Evolutionary conservation across 1,284 basidiomycete species (phyloP).

Genomic region (Violaceomyces palustris): DNA sequence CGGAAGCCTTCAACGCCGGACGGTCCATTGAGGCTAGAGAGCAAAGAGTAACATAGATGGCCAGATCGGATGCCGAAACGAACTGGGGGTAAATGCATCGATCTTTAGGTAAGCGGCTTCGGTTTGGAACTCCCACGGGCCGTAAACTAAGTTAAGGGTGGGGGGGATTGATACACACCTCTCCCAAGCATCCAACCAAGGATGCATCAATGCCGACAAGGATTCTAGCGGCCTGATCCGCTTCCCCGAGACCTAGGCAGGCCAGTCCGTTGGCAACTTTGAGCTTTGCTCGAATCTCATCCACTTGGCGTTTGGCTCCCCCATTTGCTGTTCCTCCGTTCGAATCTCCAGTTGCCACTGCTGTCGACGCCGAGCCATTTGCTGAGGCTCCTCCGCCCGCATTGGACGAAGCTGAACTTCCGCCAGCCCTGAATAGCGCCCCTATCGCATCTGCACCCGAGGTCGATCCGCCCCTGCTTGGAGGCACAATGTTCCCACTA

Average conservation of each 20-base stretch:
- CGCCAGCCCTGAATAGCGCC: constrained; percentile 48
- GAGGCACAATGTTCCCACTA: constrained; percentile 14
- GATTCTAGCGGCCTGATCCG: constrained; percentile 67
- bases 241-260: constrained; percentile 65
- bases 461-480: constrained; percentile 23
- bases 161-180: constrained; percentile 62
- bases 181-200: no score
- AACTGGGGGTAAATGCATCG: no score
- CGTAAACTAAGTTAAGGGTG: constrained; percentile 67
- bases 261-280: constrained; percentile 71
- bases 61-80: constrained; percentile 70
- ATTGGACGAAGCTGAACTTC: constrained; percentile 9
- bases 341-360: neutral
- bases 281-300: constrained; percentile 65
- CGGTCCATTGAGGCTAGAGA: constrained; percentile 71
- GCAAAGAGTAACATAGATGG: constrained; percentile 74
- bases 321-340: constrained; percentile 8
- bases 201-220: constrained; percentile 71
- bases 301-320: constrained; percentile 17
- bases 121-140: no score
- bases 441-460: constrained; percentile 44
- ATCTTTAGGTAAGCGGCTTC: no score
- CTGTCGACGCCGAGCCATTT: constrained; percentile 1
- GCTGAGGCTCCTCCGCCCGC: neutral
- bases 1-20: constrained; percentile 62